Evolutionary conservation across 306 rosid species (phyloP).

Genomic region (Cucurbita moschata): DNA sequence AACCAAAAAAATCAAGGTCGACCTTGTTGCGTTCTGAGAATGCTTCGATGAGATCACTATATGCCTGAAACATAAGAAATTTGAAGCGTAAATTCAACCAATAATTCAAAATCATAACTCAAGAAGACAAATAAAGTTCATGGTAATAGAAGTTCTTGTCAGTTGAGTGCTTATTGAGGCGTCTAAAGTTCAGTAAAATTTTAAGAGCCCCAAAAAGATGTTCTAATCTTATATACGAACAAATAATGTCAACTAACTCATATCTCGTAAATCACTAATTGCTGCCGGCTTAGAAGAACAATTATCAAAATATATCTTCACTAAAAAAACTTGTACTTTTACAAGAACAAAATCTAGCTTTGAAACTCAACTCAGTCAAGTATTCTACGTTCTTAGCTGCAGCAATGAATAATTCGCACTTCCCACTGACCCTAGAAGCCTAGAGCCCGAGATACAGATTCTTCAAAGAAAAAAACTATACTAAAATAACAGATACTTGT

Average conservation of each 20-base stretch:
- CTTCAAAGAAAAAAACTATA: too few species aligned
- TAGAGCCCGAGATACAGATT: not conserved
- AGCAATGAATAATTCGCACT: not conserved
- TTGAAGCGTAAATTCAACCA: not conserved
- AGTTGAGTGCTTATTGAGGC: too few species aligned
- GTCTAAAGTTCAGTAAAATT: not conserved
- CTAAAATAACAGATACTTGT: not conserved
- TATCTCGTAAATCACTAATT: not conserved
- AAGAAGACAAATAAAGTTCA: not conserved
- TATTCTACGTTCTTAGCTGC: not conserved
- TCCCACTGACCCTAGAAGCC: not conserved
- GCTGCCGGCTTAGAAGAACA: not conserved
- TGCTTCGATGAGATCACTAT: conserved; percentile 70
- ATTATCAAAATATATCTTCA: too few species aligned
- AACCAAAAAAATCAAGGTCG: not conserved
- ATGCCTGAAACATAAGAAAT: conserved; percentile 52
- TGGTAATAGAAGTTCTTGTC: not conserved
- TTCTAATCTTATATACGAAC: too few species aligned
- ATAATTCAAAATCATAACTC: not conserved
- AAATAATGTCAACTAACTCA: not conserved
- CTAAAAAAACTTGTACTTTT: not conserved
- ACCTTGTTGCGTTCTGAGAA: conserved; percentile 90
- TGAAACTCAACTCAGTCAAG: not conserved
- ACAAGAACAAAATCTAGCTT: not conserved
- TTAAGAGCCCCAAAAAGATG: not conserved